Evolutionary conservation across 1,139 yeast genomes (phyloP).

Genomic region (Debaryomyces udenii): DNA sequence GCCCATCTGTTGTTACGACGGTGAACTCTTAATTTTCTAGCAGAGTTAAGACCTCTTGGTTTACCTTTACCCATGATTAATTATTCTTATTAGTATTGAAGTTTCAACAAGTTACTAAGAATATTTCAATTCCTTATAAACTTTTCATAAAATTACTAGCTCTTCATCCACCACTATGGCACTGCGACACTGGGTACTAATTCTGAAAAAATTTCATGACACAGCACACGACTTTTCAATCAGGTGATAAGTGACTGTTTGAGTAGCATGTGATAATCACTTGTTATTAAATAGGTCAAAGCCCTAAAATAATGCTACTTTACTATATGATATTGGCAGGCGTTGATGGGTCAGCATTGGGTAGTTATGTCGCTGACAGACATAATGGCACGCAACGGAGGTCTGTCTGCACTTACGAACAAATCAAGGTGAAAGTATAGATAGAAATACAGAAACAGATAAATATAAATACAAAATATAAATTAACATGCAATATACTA

Average conservation of each 20-base stretch:
- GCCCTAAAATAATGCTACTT: no score
- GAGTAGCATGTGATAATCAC: no score
- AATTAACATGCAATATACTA: conserved; percentile 2
- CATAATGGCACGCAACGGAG: no score
- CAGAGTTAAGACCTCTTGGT: conserved; percentile 99
- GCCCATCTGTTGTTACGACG: conserved; percentile 99
- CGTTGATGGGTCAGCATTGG: no score
- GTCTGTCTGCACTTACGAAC: no score
- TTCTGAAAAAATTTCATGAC: conserved; percentile 6
- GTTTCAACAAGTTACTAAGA: conserved; percentile 11
- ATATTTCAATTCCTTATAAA: conserved; percentile 6
- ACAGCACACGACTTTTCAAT: background rate
- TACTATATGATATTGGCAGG: no score
- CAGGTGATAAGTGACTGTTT: no score
- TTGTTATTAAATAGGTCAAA: no score
- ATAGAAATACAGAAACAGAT: background rate
- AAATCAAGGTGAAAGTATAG: no score
- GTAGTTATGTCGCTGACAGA: no score
- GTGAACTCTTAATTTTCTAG: conserved; percentile 99
- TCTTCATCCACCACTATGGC: conserved; percentile 7
- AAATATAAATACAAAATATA: conserved; percentile 4
- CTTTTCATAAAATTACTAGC: conserved; percentile 3
- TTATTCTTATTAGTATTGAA: conserved; percentile 11
- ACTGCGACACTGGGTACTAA: conserved; percentile 5
- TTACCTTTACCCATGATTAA: conserved; percentile 83